Conservation (phyloP, 169 alveolate genomes). For the Theileria parva region DNA sequence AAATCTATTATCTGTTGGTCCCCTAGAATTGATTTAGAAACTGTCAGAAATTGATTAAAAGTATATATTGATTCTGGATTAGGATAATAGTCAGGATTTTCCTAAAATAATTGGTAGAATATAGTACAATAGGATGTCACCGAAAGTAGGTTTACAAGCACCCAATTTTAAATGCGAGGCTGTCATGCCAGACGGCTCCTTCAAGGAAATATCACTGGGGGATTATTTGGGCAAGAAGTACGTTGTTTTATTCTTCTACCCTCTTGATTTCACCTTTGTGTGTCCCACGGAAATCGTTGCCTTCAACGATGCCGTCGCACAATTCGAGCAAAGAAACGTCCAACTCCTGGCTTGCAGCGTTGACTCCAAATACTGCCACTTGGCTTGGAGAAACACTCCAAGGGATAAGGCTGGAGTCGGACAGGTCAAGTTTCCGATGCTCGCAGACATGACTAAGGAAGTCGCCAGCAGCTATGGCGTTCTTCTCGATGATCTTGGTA, state of each 20-base stretch:
- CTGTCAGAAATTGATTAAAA: neutral
- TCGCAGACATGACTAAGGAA: constrained; percentile 90
- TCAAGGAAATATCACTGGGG: constrained; percentile 86
- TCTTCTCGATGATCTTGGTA: constrained; percentile 89
- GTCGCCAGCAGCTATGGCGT: constrained; percentile 92
- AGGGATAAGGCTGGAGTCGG: constrained; percentile 98
- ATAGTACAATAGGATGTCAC: constrained; percentile 45
- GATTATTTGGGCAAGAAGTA: constrained; percentile 92
- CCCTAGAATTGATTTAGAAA: neutral
- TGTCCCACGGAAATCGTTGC: constrained; percentile 99
- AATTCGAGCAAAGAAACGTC: constrained; percentile 89
- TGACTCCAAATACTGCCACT: constrained; percentile 95
- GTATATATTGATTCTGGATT: neutral
- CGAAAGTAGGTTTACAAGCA: constrained; percentile 87
- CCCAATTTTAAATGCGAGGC: constrained; percentile 95
- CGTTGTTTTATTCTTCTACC: constrained; percentile 97
- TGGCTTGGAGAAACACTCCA: constrained; percentile 94
- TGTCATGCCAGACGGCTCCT: constrained; percentile 89
- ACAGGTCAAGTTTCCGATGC: constrained; percentile 88
- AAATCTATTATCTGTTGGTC: neutral
- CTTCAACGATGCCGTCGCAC: constrained; percentile 89
- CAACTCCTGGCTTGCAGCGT: constrained; percentile 95
- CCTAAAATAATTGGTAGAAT: neutral
- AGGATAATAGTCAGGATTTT: too few species aligned
- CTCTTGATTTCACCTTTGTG: constrained; percentile 99